Conservation (phyloP, 371 early-diverging fungal genomes). For the Mucor plumbeus region DNA sequence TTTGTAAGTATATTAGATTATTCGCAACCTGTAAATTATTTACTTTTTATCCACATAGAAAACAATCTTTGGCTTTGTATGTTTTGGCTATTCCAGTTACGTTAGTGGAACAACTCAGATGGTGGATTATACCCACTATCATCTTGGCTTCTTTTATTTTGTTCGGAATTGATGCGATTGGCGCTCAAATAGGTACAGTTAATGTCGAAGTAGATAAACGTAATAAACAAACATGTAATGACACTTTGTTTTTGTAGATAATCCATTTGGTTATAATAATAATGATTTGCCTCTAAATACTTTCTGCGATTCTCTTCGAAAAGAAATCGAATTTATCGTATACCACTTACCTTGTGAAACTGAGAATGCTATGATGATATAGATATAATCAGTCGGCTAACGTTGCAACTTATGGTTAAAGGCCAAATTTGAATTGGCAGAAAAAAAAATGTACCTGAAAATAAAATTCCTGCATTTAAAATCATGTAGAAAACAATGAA, state of each 20-base stretch:
- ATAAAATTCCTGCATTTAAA: too few relatives aligned
- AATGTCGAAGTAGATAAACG: slow-evolving; percentile 24
- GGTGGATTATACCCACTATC: slow-evolving; percentile 67
- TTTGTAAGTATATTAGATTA: slow-evolving; percentile 42
- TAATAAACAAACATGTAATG: slow-evolving; percentile 4
- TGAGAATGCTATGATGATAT: slow-evolving; percentile 29
- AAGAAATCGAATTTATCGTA: slow-evolving; percentile 51
- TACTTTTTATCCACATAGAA: slow-evolving; percentile 29
- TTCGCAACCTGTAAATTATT: neutral
- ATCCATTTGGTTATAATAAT: slow-evolving; percentile 57
- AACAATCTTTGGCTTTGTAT: slow-evolving; percentile 73
- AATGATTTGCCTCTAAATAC: slow-evolving; percentile 55
- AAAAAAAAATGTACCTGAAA: too few relatives aligned
- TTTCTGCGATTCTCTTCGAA: slow-evolving; percentile 45
- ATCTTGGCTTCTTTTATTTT: slow-evolving; percentile 70
- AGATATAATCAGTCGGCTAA: neutral
- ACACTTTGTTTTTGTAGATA: slow-evolving; percentile 45
- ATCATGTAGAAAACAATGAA: too few relatives aligned
- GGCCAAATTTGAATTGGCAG: too few relatives aligned
- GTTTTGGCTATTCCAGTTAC: slow-evolving; percentile 75
- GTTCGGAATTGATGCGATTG: slow-evolving; percentile 78
- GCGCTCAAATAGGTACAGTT: slow-evolving; percentile 39
- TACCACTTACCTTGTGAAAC: slow-evolving; percentile 50
- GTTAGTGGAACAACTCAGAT: slow-evolving; percentile 54
- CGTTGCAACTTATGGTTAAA: too few relatives aligned